Evolutionary conservation across 2,329 filamentous ascomycete genomes (phyloP).

Genomic region (Botrytis squamosa): DNA sequence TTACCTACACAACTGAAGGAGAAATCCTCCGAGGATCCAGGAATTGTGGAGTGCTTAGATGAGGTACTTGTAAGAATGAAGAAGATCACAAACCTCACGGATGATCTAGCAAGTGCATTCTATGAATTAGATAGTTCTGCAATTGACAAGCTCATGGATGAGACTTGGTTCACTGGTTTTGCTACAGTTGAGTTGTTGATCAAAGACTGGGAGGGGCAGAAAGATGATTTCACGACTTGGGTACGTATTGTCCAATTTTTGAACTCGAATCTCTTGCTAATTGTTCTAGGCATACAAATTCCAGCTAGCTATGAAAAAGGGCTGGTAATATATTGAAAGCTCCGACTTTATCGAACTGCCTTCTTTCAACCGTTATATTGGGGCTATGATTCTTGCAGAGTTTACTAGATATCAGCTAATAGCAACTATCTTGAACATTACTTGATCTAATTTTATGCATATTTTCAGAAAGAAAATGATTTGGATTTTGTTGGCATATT

Average conservation of each 20-base stretch:
- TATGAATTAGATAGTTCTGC: conserved; percentile 64
- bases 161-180: conserved; percentile 60
- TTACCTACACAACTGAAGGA: conserved; percentile 34
- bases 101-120: conserved; percentile 68
- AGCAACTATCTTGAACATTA: not conserved
- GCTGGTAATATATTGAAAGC: conserved; percentile 11
- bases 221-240: conserved; percentile 80
- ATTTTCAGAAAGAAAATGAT: not conserved
- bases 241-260: conserved; percentile 35
- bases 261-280: conserved; percentile 16
- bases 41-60: conserved; percentile 49
- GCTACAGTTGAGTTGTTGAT: conserved; percentile 55
- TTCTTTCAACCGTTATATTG: not conserved
- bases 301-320: conserved; percentile 35
- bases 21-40: conserved; percentile 24
- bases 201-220: conserved; percentile 60
- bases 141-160: conserved; percentile 58
- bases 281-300: conserved; percentile 34
- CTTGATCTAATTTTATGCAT: not conserved
- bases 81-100: conserved; percentile 63
- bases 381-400: not conserved
- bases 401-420: not conserved
- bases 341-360: not conserved
- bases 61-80: conserved; percentile 56
- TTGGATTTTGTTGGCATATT: not conserved